These are phyloP conservation scores for Euclidium syriacum DNA, from an alignment of 345 rosid species.

Conservation along the genomic window DNA sequence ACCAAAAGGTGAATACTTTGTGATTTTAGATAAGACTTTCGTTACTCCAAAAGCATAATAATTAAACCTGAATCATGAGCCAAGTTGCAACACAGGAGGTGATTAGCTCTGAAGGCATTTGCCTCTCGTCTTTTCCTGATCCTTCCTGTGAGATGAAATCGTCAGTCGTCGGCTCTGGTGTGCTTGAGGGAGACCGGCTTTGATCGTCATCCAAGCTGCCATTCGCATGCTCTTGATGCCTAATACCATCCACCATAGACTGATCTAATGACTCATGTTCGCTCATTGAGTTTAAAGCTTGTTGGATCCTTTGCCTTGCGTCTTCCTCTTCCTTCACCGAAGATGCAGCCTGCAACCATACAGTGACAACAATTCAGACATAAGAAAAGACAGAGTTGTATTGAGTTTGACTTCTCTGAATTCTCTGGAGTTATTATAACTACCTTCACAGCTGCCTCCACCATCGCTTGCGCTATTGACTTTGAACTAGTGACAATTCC, in stretches of 20 bases:
- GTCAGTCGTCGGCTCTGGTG: slow-evolving; percentile 28
- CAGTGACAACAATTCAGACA: neutral
- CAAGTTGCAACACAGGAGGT: slow-evolving; percentile 76
- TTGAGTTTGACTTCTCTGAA: neutral
- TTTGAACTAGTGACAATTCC: slow-evolving; percentile 66
- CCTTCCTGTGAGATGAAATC: slow-evolving; percentile 30
- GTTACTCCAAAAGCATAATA: neutral
- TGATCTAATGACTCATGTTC: slow-evolving; percentile 27
- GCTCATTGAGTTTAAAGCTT: slow-evolving; percentile 49
- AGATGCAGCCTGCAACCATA: slow-evolving; percentile 57
- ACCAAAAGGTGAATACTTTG: neutral
- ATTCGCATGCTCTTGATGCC: slow-evolving; percentile 22
- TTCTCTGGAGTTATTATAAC: neutral
- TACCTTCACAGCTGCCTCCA: slow-evolving; percentile 90
- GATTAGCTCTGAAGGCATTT: slow-evolving; percentile 66
- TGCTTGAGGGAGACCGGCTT: slow-evolving; percentile 7
- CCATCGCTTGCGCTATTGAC: slow-evolving; percentile 65
- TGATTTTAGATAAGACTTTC: neutral
- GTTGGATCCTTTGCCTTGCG: slow-evolving; percentile 44
- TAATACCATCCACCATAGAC: slow-evolving; percentile 13
- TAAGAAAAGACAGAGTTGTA: neutral
- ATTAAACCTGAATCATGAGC: slow-evolving; percentile 82
- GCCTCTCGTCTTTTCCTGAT: slow-evolving; percentile 31
- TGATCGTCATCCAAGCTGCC: slow-evolving; percentile 20
- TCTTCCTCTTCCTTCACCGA: slow-evolving; percentile 57